Evolutionary conservation across 2,329 filamentous ascomycete genomes (phyloP).

Genomic region (Fusarium newnesense): DNA sequence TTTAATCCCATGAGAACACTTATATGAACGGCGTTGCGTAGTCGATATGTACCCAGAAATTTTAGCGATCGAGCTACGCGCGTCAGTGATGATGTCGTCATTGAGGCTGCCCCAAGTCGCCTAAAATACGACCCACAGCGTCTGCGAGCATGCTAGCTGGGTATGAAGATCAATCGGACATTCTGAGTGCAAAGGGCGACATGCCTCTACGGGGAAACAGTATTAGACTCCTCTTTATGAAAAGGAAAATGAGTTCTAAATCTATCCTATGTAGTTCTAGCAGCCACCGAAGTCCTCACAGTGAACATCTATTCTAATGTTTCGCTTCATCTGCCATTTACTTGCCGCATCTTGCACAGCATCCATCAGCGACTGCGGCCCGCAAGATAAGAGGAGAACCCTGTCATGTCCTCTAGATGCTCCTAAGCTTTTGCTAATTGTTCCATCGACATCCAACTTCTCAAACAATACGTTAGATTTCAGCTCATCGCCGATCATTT

Average conservation of each 20-base stretch:
- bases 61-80: neutral
- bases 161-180: too few relatives aligned
- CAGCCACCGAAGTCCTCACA: neutral
- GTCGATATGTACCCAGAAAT: neutral
- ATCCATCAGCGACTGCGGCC: neutral
- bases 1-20: neutral
- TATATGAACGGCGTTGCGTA: neutral
- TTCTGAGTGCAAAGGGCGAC: neutral
- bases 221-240: too few relatives aligned
- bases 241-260: rapidly evolving
- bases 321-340: neutral
- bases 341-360: neutral
- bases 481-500: neutral
- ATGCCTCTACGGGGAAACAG: neutral
- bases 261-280: neutral
- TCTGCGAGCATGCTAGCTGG: too few relatives aligned
- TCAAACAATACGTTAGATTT: neutral
- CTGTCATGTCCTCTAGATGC: neutral
- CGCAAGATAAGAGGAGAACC: rapidly evolving
- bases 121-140: too few relatives aligned
- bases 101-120: neutral
- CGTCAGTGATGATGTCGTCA: neutral
- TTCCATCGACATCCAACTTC: neutral
- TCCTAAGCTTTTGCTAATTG: neutral
- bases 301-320: neutral